Evolutionary conservation across 2,329 filamentous ascomycete genomes (phyloP).

Genomic region (Aspergillus aculeatus): DNA sequence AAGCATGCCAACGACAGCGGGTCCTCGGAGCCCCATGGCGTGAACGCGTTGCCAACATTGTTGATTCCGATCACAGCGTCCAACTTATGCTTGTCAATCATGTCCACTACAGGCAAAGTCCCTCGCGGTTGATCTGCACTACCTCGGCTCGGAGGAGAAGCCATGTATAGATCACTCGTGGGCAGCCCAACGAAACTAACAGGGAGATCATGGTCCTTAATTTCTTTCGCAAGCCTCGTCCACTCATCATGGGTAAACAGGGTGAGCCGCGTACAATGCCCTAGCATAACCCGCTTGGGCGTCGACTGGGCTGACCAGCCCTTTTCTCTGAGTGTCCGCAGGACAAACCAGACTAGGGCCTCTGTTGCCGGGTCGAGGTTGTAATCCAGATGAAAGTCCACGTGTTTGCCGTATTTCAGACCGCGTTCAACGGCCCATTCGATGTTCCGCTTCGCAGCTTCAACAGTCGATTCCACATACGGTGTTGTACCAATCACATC

Average conservation of each 20-base stretch:
- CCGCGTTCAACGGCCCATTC: conserved; percentile 61
- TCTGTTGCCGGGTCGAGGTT: conserved; percentile 54
- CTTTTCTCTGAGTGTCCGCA: conserved; percentile 51
- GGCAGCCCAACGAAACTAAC: conserved; percentile 68
- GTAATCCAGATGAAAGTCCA: conserved; percentile 74
- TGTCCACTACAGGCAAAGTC: conserved; percentile 60
- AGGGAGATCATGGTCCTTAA: conserved; percentile 52
- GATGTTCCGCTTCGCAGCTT: conserved; percentile 57
- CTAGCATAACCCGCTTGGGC: conserved; percentile 57
- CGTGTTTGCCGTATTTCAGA: conserved; percentile 51
- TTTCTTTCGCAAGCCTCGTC: conserved; percentile 47
- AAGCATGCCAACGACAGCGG: conserved; percentile 62
- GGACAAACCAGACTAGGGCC: conserved; percentile 55
- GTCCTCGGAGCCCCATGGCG: conserved; percentile 66
- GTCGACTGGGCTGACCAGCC: conserved; percentile 50
- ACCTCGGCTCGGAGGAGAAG: conserved; percentile 46
- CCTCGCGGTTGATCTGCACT: conserved; percentile 49
- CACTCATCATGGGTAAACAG: conserved; percentile 55
- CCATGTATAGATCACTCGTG: conserved; percentile 72
- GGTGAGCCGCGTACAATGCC: conserved; percentile 68
- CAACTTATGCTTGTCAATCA: conserved; percentile 60
- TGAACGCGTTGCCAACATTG: conserved; percentile 74
- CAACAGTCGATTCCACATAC: conserved; percentile 61
- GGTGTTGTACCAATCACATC: conserved; percentile 67
- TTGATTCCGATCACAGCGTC: conserved; percentile 65